Conservation (phyloP, 805 yeast species). For the Wickerhamiella australiensis region DNA sequence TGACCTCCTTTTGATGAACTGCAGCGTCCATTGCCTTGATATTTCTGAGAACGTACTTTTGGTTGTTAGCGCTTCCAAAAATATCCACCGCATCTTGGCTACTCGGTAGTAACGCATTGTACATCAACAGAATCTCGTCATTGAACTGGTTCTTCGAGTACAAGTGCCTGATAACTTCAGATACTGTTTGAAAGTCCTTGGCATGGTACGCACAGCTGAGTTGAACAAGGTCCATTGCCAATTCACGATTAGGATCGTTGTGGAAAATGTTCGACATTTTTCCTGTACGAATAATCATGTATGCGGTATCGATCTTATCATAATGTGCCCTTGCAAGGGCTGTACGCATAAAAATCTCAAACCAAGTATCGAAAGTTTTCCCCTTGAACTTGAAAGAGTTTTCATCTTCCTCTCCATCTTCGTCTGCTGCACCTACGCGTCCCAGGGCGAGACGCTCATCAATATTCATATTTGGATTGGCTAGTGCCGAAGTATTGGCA, state of each 20-base stretch:
- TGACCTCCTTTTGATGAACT: conserved; percentile 40
- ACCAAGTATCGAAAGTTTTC: conserved; percentile 68
- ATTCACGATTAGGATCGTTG: conserved; percentile 48
- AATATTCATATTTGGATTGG: conserved; percentile 36
- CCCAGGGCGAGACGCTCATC: conserved; percentile 40
- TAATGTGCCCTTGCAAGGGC: conserved; percentile 54
- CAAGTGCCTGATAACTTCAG: conserved; percentile 49
- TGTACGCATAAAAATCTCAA: conserved; percentile 66
- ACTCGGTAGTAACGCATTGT: conserved; percentile 52
- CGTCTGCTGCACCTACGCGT: conserved; percentile 32
- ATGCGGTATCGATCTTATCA: conserved; percentile 51
- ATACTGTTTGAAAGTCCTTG: conserved; percentile 42
- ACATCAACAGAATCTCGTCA: conserved; percentile 51
- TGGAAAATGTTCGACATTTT: conserved; percentile 66
- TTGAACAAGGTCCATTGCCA: conserved; percentile 50
- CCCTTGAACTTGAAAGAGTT: conserved; percentile 50
- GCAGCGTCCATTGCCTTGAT: conserved; percentile 77
- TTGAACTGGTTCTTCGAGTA: conserved; percentile 65
- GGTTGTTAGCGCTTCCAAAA: conserved; percentile 70
- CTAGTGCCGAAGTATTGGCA: neutral
- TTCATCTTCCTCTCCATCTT: conserved; percentile 21
- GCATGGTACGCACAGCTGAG: conserved; percentile 44
- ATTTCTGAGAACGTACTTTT: conserved; percentile 80
- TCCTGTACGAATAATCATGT: conserved; percentile 60
- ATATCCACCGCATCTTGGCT: conserved; percentile 48